A percentile compares a stretch with the other conserved stretches of the same genome.
Conservation (phyloP, 75 land plant genomes). For the Ceratopteris richardii region DNA sequence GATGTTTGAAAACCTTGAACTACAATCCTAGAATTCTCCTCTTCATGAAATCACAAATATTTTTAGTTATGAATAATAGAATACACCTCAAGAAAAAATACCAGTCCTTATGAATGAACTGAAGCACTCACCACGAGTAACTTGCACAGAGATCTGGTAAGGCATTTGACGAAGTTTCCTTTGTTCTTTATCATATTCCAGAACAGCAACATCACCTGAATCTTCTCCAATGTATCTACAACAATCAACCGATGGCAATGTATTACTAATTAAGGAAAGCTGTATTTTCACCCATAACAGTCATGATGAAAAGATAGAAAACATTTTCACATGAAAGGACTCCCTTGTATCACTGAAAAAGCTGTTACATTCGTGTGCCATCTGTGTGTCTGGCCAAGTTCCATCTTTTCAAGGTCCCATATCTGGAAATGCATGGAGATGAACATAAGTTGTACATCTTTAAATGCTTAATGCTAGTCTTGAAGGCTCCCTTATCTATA, state of each 20-base stretch:
- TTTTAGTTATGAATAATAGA: no score
- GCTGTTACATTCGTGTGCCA: conserved; percentile 74
- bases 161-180: conserved; percentile 30
- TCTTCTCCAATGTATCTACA: conserved; percentile 77
- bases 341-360: conserved; percentile 60
- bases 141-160: conserved; percentile 40
- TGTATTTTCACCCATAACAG: background rate
- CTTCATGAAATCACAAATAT: no score
- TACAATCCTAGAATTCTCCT: no score
- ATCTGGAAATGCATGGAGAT: conserved; percentile 38
- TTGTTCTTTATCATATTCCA: conserved; percentile 51
- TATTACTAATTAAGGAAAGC: background rate
- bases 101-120: no score
- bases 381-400: conserved; percentile 24
- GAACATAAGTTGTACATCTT: no score
- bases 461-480: no score
- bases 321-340: conserved; percentile 46
- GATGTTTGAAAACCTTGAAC: no score
- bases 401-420: conserved; percentile 62
- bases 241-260: background rate
- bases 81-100: no score
- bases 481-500: no score
- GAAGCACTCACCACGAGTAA: conserved; percentile 34
- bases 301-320: conserved; percentile 4
- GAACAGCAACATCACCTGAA: conserved; percentile 47